Evolutionary conservation across 164 flowering plant species (phyloP), one percentile per base, ranked within the genome.

Genomic region (Malania oleifera): DNA sequence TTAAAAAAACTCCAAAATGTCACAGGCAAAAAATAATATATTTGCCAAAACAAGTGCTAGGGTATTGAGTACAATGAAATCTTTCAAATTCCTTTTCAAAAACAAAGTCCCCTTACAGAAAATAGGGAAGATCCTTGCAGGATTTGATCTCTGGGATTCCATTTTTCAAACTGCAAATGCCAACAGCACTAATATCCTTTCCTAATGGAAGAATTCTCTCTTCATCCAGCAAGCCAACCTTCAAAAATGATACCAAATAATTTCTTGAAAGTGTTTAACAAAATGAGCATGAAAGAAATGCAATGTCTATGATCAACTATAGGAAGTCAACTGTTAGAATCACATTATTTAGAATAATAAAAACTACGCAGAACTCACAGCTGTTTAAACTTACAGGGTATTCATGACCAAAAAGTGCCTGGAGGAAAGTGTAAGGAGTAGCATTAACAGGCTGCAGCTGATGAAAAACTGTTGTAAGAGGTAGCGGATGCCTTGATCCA

Each of bases 141-240:
- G 96, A 78, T 57, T 77, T 74, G 47, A 92, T 83, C 72, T 82
- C 89, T 43, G 75, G 82, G 56, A 66, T 64, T 59, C 91, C 97
- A 75, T 79, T 61, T 55, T 76, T 75, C 23, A 69, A 66, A 63
- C 73, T 62, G 79, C 89, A 87, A 59, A 73, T 50, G 55, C 98
- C 98, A 70, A 87, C 82, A 35, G 89, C 96, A 63, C 68, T 78
- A 24, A 90, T 74, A 27, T 80, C 82, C 79, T 86, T 84, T 55
- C 95, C 97, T 3, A 80, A 25, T 23, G 91, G 88, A 61, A 93
- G 95, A 54, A 93, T 80, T 75, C 86, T 93, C 70, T 89, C 95
- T 61, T 89, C 98, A 67, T 87, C 86, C 58, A 89, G 71, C 52
- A 92, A 27, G 7, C 87, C 96, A 68, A 92, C 85, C 96, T 91